Conservation (phyloP, 176 grass and related monocot species). For the Oryza meridionalis region DNA sequence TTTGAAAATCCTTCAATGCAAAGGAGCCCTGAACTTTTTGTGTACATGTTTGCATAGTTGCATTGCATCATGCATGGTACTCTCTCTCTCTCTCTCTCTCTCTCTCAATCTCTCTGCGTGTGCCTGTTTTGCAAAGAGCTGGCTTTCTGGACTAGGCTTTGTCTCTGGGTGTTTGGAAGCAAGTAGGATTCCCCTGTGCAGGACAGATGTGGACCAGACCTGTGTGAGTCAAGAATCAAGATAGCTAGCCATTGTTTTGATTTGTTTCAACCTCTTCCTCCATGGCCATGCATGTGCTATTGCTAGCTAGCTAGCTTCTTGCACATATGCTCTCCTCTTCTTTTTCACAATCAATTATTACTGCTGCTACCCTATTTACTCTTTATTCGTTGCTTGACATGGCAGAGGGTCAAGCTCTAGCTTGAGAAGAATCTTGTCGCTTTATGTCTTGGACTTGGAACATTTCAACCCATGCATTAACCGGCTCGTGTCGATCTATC, state of each 20-base stretch:
- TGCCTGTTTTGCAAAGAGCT: constrained; percentile 4
- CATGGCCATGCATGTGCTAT: neutral
- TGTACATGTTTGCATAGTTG: constrained; percentile 20
- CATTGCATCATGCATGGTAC: neutral
- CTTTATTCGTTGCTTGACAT: constrained; percentile 5
- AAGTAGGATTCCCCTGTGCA: constrained; percentile 45
- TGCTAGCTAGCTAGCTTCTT: neutral
- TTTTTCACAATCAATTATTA: neutral
- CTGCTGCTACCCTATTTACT: constrained; percentile 2
- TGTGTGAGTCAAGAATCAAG: constrained; percentile 40
- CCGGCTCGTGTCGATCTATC: neutral
- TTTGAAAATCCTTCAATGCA: too few relatives aligned
- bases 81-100: too few relatives aligned
- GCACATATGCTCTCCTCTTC: neutral
- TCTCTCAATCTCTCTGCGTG: neutral
- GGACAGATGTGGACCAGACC: constrained; percentile 30
- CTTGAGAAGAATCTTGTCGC: constrained; percentile 36
- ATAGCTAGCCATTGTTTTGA: neutral
- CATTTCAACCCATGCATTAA: constrained; percentile 18
- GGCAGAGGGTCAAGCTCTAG: neutral
- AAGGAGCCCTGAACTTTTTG: constrained; percentile 14
- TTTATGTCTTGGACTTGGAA: constrained; percentile 37
- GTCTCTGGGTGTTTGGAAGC: constrained; percentile 51
- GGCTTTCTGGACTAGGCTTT: constrained; percentile 47
- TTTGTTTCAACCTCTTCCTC: constrained; percentile 7